phyloP scores from a whole-genome alignment of 306 rosid species.

The Fagus crenata region DNA sequence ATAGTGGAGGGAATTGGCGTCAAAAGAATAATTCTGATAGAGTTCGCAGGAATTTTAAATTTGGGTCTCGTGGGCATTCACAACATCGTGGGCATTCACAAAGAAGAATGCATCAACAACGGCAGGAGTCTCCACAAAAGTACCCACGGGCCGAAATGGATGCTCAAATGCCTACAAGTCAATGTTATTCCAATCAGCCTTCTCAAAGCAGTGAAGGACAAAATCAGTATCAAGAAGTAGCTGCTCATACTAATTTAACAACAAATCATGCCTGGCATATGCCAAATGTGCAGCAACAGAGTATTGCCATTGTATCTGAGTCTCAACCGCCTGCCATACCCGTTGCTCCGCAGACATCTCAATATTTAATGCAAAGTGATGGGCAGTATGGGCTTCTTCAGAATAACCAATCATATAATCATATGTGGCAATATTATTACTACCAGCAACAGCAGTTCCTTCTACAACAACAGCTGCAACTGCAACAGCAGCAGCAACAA shows the following conservation, averaged over 20 bases:
- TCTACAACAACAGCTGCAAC: conserved; percentile 43
- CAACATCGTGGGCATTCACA: conserved; percentile 45
- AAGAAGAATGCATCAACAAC: conserved; percentile 46
- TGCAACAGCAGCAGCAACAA: conserved; percentile 32
- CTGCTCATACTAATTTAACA: conserved; percentile 32
- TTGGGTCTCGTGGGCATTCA: conserved; percentile 40
- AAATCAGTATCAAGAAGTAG: conserved; percentile 51
- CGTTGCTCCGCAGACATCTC: conserved; percentile 37
- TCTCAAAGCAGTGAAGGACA: conserved; percentile 48
- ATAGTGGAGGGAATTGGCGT: conserved; percentile 48
- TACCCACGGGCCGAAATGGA: conserved; percentile 43
- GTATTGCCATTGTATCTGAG: conserved; percentile 43
- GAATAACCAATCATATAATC: conserved; percentile 58
- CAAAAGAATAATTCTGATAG: conserved; percentile 42
- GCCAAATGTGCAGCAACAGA: conserved; percentile 48
- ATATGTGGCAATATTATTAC: conserved; percentile 81
- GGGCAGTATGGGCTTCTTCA: conserved; percentile 58
- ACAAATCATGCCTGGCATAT: conserved; percentile 47
- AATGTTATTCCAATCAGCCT: conserved; percentile 43
- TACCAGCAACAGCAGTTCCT: conserved; percentile 68
- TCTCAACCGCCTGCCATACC: conserved; percentile 44
- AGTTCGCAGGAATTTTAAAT: conserved; percentile 45
- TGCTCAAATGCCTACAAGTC: conserved; percentile 39
- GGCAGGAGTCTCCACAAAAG: conserved; percentile 41
- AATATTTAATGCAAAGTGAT: conserved; percentile 43